Base-by-base conservation (phyloP, 73 alveolate species). In the Paraurostyla sp. region DNA sequence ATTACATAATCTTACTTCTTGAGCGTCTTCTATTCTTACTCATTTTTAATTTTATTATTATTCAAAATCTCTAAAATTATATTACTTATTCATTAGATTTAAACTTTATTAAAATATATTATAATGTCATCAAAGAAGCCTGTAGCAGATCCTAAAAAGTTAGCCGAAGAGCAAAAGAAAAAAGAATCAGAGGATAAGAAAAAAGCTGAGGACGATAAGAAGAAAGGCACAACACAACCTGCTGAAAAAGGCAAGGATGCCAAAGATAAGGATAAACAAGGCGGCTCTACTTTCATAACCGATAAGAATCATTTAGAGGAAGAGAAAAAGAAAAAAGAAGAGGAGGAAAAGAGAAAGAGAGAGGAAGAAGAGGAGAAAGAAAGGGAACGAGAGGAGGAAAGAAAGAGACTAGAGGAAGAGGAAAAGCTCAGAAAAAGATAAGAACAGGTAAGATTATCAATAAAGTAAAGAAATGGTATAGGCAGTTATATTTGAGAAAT, bases 401-500 rank as follows among this genome's bases (percentile, higher is more conserved):
- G 86, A 73, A 73, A 49, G 27, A 40, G 86, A 48, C 18, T 23
- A 43, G 71, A 73, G 86, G 86, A 73, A 48, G 86, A 73, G 41
- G 16, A 73, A 46, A 73, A 49, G 46, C 54, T 29, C 23, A 73
- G 86, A 35, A 73, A 73, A 27, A 25, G 86, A 27, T 43, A 73
- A 46, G 71, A 73, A 48, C 20, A 73, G 59, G 71, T 73, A 73
- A 62, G 80, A 38, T 6, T 22, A 33, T 22, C 2, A 3, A 45
- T 33, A 23, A 1, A 18, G 41, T 41, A 25, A 32, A 9, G 3
- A 7, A 15, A 6, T 65, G 41, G 9, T 65, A 35, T 65, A 65
- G 82, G 82, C 82, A 65, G 82, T 65, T 25, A 65, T 65, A 73
- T 73, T 73, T 73, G 86, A 73, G 38, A 73, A 73, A 36, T 73